These are phyloP conservation scores for Neohortaea acidophila DNA, from an alignment of 495 filamentous ascomycete species.

Conservation along the genomic window DNA sequence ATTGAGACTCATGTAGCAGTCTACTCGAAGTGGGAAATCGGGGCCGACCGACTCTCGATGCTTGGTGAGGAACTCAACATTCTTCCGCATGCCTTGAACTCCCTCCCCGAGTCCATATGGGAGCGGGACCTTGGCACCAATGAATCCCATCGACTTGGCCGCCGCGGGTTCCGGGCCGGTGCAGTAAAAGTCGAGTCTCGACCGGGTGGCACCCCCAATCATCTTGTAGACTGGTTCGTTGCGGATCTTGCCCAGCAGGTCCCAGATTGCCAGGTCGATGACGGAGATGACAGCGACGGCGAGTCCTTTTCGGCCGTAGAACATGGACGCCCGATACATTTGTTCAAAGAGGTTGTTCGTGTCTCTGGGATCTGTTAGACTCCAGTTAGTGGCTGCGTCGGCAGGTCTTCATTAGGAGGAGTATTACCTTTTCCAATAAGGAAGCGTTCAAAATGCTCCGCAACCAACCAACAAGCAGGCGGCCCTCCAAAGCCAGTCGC, in stretches of 20 bases:
- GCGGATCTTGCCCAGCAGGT: slow-evolving; percentile 74
- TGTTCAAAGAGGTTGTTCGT: slow-evolving; percentile 83
- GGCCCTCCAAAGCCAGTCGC: slow-evolving; percentile 89
- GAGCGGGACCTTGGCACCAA: slow-evolving; percentile 73
- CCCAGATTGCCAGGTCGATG: slow-evolving; percentile 85
- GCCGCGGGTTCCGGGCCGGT: slow-evolving; percentile 69
- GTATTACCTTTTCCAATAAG: slow-evolving; percentile 61
- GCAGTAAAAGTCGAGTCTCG: slow-evolving; percentile 80
- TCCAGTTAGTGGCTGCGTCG: neutral
- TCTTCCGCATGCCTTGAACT: slow-evolving; percentile 64
- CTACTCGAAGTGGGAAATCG: slow-evolving; percentile 83
- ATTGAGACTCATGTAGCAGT: slow-evolving; percentile 92
- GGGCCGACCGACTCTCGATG: slow-evolving; percentile 73
- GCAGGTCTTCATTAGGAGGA: too few relatives aligned
- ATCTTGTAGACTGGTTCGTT: slow-evolving; percentile 89
- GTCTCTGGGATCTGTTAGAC: slow-evolving; percentile 53
- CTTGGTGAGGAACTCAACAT: slow-evolving; percentile 70
- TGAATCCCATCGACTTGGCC: slow-evolving; percentile 71
- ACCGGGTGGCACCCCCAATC: slow-evolving; percentile 72
- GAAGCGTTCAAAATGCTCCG: slow-evolving; percentile 84
- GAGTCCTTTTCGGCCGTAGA: slow-evolving; percentile 85
- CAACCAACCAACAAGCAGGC: slow-evolving; percentile 81
- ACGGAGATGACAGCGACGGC: slow-evolving; percentile 83
- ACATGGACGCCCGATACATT: slow-evolving; percentile 91
- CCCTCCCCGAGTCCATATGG: slow-evolving; percentile 82